Evolutionary conservation across 2,329 filamentous ascomycete genomes (phyloP), one percentile per base, ranked within the genome.

Genomic region (Phyllosticta ampelicida): DNA sequence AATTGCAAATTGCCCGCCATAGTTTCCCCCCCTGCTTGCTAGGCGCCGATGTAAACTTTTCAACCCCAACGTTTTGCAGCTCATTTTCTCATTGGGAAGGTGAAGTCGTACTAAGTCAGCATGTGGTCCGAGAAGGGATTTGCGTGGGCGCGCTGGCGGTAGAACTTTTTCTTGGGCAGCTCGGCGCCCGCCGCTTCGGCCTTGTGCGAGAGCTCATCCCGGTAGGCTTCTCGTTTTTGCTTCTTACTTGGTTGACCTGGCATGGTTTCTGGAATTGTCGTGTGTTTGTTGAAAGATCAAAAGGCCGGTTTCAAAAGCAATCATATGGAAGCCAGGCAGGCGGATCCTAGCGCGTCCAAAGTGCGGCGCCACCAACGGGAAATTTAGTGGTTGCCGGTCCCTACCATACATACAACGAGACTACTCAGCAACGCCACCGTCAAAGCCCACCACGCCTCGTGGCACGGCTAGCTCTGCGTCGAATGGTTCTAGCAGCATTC

Each of bases 51-150:
- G 2, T 13, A n/a, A n/a, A 3, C 23, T 18, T 13, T 13, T 16
- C 16, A 16, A 44, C 36, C 13, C 36, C 16, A 16, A 44, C 36
- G 11, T 16, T 44, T 29, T 56, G 51, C 44, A 26, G 18, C 36
- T 13, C 30, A 29, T 50, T 56, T 16, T 26, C n/a, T 19, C 23
- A 26, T 44, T 44, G n/a, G 36, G 36, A 44, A 44, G 36, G 36
- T 44, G 36, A 44, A n/a, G n/a, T 44, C 63, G 49, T 81, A 95
- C 94, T 99, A 99, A 67, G 81, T 80, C 70, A 99, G 78, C 60
- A 83, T 78, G 77, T 99, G 94, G 68, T 99, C 94, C 2, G 92
- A 96, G 75, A 99, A 99, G 6, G 92, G 91, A 76, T 99, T 99
- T 62, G 94, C 94, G 75, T 99, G 94, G 44, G 94, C 94, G 72